Base-by-base conservation (phyloP, 352 stramenopile genomes). In the Sclerospora graminicola region DNA sequence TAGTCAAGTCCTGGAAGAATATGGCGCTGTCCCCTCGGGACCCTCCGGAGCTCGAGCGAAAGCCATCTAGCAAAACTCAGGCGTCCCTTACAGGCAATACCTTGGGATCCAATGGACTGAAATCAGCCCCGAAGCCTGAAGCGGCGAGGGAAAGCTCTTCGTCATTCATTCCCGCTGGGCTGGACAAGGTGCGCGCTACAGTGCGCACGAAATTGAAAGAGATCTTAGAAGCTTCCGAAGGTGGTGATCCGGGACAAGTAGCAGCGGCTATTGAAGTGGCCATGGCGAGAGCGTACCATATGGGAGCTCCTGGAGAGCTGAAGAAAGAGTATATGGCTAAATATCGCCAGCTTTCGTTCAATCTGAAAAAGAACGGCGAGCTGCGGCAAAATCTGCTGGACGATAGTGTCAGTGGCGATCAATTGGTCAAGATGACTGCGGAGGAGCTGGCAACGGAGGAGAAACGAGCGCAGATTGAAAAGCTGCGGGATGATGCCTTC, bases 261-360 rank as follows among this genome's bases (percentile, higher is more conserved):
- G 78, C 74, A 3, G 63, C 81, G 7, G 60, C 66, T 10, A 68
- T 89, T 46, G 80, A 91, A 53, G 70, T 86, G 32, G 66, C 61
- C 1, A 91, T 91, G 75, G 78, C 83, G 31, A 62, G 66, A 14
- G 57, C 66, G 30, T 89, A 78, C 56, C 62, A 78, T 41, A 75
- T 89, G 54, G 75, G 82, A 13, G 62, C 66, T 36, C 57, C 74
- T 4, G 61, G 62, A 24, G 73, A 87, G 47, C 82, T 82, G 55
- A 95, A 93, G 71, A 88, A 91, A 48, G 77, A 91, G 29, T 95
- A 94, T 58, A 83, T 82, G 41, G 67, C 65, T 59, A 95, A 95
- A 54, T 85, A 91, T 44, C 78, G 79, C 8, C 78, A 91, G 40
- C 46, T 95, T 42, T 86, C 76, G 50, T 95, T 95, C 55, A 95